A percentile compares a stretch with the other conserved stretches of the same genome.
Evolutionary conservation across 2,329 filamentous ascomycete species (phyloP).

Genomic region (Botrytis medusae): DNA sequence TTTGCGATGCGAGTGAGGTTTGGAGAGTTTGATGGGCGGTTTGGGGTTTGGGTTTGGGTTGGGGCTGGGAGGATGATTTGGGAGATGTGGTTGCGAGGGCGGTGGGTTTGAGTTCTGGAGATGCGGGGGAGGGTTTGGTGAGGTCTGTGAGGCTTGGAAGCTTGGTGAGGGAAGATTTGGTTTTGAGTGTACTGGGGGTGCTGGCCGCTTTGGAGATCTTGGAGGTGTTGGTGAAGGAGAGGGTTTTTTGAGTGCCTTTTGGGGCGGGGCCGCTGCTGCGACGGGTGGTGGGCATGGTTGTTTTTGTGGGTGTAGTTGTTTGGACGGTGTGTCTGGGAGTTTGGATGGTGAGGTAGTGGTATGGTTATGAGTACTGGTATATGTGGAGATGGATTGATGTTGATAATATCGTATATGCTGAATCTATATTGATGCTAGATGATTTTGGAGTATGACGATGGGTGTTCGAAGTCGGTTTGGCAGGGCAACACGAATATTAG

Average conservation of each 20-base stretch:
- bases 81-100: neutral
- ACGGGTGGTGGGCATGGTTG: constrained; percentile 36
- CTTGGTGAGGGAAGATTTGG: neutral
- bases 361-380: neutral
- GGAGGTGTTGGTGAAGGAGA: constrained; percentile 58
- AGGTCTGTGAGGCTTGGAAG: neutral
- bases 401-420: neutral
- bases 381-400: neutral
- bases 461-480: neutral
- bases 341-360: neutral
- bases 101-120: neutral
- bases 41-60: constrained; percentile 28
- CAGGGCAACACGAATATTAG: constrained; percentile 10
- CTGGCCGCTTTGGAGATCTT: constrained; percentile 56
- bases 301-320: constrained; percentile 5
- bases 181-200: constrained; percentile 36
- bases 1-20: constrained; percentile 58
- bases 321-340: constrained; percentile 16
- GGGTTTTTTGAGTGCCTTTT: constrained; percentile 52
- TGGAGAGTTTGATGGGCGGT: constrained; percentile 48
- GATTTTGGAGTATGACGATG: neutral
- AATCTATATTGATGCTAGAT: neutral
- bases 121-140: constrained; percentile 24
- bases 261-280: constrained; percentile 43
- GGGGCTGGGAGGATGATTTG: neutral